Evolutionary conservation across 108 stramenopile genomes (phyloP).

Genomic region (Cylindrotheca fusiformis): DNA sequence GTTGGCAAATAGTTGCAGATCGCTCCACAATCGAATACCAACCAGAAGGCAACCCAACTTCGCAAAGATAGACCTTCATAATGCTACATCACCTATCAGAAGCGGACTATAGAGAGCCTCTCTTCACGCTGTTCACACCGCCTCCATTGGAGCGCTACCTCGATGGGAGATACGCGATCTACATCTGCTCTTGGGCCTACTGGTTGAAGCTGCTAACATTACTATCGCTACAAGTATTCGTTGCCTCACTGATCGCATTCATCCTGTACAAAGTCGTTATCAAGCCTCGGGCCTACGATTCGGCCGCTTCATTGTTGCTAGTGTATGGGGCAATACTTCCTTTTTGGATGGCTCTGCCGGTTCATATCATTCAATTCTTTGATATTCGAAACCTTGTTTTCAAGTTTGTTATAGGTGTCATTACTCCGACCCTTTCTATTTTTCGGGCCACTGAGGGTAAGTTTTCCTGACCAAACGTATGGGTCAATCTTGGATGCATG

Average conservation of each 20-base stretch:
- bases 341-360: conserved; percentile 11
- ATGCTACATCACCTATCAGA: too few species aligned
- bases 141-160: neutral
- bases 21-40: too few species aligned
- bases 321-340: conserved; percentile 24
- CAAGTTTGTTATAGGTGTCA: conserved; percentile 35
- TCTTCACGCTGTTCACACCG: conserved; percentile 12
- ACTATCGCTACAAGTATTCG: neutral
- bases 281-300: conserved; percentile 2
- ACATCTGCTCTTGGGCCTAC: conserved; percentile 8
- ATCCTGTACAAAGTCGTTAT: conserved; percentile 15
- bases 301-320: conserved; percentile 1
- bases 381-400: conserved; percentile 29
- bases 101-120: conserved; percentile 14
- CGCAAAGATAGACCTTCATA: too few species aligned
- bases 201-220: conserved; percentile 17
- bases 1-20: too few species aligned
- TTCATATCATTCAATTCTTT: conserved; percentile 1
- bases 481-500: too few species aligned
- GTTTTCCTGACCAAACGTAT: too few species aligned
- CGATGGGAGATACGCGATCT: neutral
- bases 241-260: conserved; percentile 11
- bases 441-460: conserved; percentile 38
- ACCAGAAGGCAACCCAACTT: too few species aligned
- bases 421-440: conserved; percentile 27